Base-by-base conservation (phyloP, 305 asterid species). In the Plantago lanceolata region DNA sequence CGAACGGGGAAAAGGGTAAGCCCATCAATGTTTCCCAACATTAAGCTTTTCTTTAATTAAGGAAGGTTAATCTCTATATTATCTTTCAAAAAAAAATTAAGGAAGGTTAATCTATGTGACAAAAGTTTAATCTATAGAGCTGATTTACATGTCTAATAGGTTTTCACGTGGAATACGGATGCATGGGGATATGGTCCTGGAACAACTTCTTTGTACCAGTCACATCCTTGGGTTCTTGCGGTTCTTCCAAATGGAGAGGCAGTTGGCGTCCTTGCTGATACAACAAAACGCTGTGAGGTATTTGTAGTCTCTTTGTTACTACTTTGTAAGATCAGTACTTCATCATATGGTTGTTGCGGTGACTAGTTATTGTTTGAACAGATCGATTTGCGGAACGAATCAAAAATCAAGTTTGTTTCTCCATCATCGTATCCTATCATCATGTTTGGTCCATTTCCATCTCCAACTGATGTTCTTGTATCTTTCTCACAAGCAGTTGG, bases 131-230 rank as follows among this genome's bases (percentile, higher is more conserved):
- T 19, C 16, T 63, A 0, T 66, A 47, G 49, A 8, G 50, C 40
- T 19, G 48, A 57, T 47, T 67, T 63, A 31, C 31, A 20, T 58
- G 28, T 71, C 59, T 35, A 61, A 40, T 71, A 93, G 99, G 70
- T 90, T 56, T 89, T 90, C 76, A 78, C 94, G 6, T 93, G 99
- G 99, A 93, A 93, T 69, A 81, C 95, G 13, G 99, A 90, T 78
- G 94, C 99, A 5, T 87, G 94, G 94, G 99, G 99, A 47, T 93
- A 84, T 76, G 96, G 96, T 33, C 4, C 90, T 35, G 99, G 90
- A 76, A 90, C 97, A 68, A 89, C 97, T 64, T 90, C 99, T 48
- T 79, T 93, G 78, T 93, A 93, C 77, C 97, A 93, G 76, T 93
- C 99, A 57, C 99, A 93, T 74, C 99, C 99, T 37, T 93, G 99